Evolutionary conservation across 192 early-diverging fungal species (phyloP).

Genomic region (Geranomyces variabilis): DNA sequence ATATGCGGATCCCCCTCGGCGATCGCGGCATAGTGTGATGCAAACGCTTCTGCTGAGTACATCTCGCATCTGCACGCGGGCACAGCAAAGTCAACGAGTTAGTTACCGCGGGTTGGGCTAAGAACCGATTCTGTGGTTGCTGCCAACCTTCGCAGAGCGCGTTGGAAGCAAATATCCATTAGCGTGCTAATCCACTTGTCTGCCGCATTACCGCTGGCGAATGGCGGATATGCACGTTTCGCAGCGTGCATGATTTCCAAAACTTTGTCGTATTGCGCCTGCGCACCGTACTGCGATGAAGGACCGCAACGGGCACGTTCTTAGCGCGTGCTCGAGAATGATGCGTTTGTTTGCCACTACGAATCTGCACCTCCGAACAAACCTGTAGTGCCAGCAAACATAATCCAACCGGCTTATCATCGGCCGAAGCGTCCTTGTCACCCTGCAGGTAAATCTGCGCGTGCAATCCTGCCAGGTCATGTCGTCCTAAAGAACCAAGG

Average conservation of each 20-base stretch:
- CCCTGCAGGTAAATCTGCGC: background rate
- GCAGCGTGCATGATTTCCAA: background rate
- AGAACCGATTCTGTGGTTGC: too few species aligned
- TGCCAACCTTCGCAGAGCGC: conserved; percentile 3
- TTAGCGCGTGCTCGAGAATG: too few species aligned
- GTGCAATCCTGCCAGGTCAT: background rate
- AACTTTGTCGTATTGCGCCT: background rate
- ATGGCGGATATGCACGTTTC: conserved; percentile 12
- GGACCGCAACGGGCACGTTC: too few species aligned
- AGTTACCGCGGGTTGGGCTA: too few species aligned
- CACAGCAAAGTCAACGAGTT: too few species aligned
- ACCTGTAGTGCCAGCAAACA: conserved; percentile 11
- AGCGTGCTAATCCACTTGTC: conserved; percentile 8
- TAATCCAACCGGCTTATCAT: conserved; percentile 8
- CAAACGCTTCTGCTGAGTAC: background rate
- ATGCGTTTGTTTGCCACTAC: too few species aligned
- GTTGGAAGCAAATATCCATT: conserved; percentile 2
- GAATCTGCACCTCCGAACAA: too few species aligned
- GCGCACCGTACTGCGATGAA: conserved; percentile 4
- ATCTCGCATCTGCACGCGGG: conserved; percentile 16
- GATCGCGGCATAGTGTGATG: conserved; percentile 8
- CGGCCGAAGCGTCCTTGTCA: background rate
- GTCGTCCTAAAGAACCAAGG: background rate
- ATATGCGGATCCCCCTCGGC: conserved; percentile 1
- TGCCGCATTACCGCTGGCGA: conserved; percentile 4